These are phyloP conservation scores for Tetraselmis striata DNA, from an alignment of 139 green algal genomes.

Conservation along the genomic window DNA sequence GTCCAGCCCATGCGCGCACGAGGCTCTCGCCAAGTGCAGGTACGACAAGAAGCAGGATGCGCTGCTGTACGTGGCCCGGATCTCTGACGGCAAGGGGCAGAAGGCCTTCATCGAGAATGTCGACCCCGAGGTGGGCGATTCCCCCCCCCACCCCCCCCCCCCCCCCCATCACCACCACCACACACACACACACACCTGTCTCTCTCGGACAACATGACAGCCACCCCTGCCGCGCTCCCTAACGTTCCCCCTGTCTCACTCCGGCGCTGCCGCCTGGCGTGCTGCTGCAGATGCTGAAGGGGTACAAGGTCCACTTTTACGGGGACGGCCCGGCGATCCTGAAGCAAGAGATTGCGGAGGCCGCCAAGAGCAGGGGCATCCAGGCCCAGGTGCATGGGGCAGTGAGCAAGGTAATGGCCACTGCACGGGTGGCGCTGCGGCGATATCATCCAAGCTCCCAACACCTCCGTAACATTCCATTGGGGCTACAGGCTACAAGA, in stretches of 20 bases:
- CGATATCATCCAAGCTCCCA: too few species aligned
- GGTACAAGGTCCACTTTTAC: not conserved
- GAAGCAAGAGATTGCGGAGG: not conserved
- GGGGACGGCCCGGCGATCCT: not conserved
- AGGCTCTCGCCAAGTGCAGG: not conserved
- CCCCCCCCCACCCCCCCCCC: too few species aligned
- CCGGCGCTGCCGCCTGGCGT: too few species aligned
- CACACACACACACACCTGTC: too few species aligned
- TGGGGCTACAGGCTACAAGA: too few species aligned
- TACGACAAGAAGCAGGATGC: not conserved
- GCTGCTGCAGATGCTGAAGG: not conserved
- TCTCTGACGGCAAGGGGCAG: not conserved
- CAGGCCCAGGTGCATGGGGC: not conserved
- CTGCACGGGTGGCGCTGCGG: too few species aligned
- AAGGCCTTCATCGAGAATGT: not conserved
- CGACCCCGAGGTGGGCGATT: not conserved
- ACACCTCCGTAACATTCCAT: too few species aligned
- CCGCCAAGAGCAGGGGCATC: not conserved
- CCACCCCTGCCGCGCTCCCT: too few species aligned
- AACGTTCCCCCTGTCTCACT: too few species aligned
- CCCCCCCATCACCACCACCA: too few species aligned
- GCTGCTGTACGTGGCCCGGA: not conserved
- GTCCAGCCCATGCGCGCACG: not conserved
- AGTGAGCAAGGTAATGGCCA: not conserved
- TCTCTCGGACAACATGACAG: not conserved